Base-by-base conservation (phyloP, 768 basidiomycete species). In the Pleurotus cornucopiae region DNA sequence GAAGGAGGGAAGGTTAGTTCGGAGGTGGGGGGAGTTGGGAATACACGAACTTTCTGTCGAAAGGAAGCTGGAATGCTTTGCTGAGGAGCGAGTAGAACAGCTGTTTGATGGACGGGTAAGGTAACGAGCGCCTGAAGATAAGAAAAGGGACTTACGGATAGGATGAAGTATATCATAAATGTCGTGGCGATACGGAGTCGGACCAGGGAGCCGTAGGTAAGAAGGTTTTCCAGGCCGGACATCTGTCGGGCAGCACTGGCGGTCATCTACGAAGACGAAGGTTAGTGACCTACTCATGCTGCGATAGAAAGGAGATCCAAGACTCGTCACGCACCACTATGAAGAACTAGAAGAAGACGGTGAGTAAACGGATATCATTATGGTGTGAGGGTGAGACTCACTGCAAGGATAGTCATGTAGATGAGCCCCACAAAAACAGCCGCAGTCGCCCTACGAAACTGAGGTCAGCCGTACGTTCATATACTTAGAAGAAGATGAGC, bases 31-130 rank as follows among this genome's bases (percentile, higher is more conserved):
- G 46, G 13, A n/a, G 13, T 5, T 25, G 20, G 5, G 23, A 20
- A 47, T 14, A 20, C 11, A 13, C n/a, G 20, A 18, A 18, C 76
- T 66, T 74, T 55, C 79, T 72, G 7, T 63, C 67, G 58, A 87
- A 79, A 20, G 83, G 77, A 1, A 85, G 71, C 20, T 81, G 76
- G 67, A 88, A 88, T 0, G 82, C 85, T 37, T 80, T 61, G 62
- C 77, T 84, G 16, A 87, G 62, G 11, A 86, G 67, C n/a, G 81
- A 73, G 63, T 82, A 86, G 62, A 83, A 76, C 14, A 82, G 68
- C 80, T 85, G 52, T 14, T 44, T 16, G 6, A 26, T 49, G 37
- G 20, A 11, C 4, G 30, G 34, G 46, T n/a, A 0, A 25, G 16
- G 30, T 16, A 51, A 11, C 13, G 13, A 44, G 47, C 12, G 6